Evolutionary conservation across 1,139 yeast genomes (phyloP).

Genomic region (Suhomyces choctaworum): DNA sequence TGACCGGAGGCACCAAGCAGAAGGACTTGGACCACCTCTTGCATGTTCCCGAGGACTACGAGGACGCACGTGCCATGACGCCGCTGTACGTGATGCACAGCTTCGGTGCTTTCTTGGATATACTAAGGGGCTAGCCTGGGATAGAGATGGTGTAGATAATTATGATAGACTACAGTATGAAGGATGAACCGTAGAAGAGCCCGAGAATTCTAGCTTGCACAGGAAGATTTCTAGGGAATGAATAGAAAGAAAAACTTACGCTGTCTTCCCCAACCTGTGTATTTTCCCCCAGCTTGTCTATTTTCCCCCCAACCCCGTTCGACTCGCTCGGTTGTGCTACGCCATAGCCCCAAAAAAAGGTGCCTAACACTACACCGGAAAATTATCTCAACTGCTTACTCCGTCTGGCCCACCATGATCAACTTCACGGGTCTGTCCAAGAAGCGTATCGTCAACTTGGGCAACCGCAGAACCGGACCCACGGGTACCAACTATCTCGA

Average conservation of each 20-base stretch:
- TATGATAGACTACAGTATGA: background rate
- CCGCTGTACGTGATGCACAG: slow-evolving; percentile 36
- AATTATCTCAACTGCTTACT: slow-evolving; percentile 3
- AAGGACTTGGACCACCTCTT: slow-evolving; percentile 25
- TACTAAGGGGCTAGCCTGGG: slow-evolving; percentile 11
- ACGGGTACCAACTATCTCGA: slow-evolving; percentile 44
- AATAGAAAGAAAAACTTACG: too few species aligned
- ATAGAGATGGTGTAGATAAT: background rate
- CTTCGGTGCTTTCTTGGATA: slow-evolving; percentile 28
- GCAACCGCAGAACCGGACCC: slow-evolving; percentile 45
- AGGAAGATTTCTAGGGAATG: too few species aligned
- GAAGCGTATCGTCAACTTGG: slow-evolving; percentile 72
- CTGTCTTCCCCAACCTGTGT: too few species aligned
- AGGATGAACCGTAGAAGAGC: too few species aligned
- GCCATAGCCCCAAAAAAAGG: too few species aligned
- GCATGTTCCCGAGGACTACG: slow-evolving; percentile 12
- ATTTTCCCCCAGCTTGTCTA: too few species aligned
- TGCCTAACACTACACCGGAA: too few species aligned
- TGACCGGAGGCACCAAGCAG: slow-evolving; percentile 38
- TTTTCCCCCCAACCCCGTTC: too few species aligned
- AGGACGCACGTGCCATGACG: slow-evolving; percentile 22
- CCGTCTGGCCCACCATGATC: slow-evolving; percentile 29
- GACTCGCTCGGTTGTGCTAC: too few species aligned
- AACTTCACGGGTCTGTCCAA: slow-evolving; percentile 68
- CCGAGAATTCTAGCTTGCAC: too few species aligned